Conservation (phyloP, 495 filamentous ascomycete genomes). For the Monascus purpureus region DNA sequence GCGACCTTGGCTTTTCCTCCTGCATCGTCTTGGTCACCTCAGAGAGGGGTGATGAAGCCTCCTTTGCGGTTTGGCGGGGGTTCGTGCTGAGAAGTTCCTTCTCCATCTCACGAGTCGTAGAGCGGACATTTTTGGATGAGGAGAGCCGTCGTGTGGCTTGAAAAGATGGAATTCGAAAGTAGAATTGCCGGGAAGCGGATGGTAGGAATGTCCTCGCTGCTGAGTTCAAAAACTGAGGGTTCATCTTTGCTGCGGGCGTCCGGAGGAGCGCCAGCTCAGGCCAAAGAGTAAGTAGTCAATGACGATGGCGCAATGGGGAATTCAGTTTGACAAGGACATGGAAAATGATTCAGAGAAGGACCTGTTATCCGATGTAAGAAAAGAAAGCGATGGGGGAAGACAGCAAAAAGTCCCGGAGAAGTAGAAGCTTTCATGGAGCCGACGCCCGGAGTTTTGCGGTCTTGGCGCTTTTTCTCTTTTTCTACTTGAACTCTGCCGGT, state of each 20-base stretch:
- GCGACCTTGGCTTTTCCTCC: slow-evolving; percentile 7
- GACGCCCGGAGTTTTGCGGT: too few species aligned
- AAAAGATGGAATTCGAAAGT: slow-evolving; percentile 7
- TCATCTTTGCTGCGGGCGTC: slow-evolving; percentile 14
- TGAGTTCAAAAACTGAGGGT: slow-evolving; percentile 19
- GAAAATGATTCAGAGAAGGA: too few species aligned
- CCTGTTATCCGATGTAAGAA: too few species aligned
- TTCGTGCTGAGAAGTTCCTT: slow-evolving; percentile 18
- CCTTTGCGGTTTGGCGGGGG: slow-evolving; percentile 4
- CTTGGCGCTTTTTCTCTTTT: too few species aligned
- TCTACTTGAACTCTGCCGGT: too few species aligned
- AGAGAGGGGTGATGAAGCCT: slow-evolving; percentile 13
- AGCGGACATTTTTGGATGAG: slow-evolving; percentile 8
- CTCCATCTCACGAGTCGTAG: slow-evolving; percentile 12
- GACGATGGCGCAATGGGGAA: too few species aligned
- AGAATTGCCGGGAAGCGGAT: slow-evolving; percentile 19
- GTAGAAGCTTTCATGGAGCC: too few species aligned
- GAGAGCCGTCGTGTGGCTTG: slow-evolving; percentile 16
- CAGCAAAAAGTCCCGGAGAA: too few species aligned
- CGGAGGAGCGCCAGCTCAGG: slow-evolving; percentile 1
- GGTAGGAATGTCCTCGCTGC: slow-evolving; percentile 19
- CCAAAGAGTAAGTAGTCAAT: too few species aligned
- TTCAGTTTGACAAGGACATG: neutral
- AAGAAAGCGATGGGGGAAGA: too few species aligned
- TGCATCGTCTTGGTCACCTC: slow-evolving; percentile 23